A percentile compares a stretch with the other conserved stretches of the same genome.
These are phyloP conservation scores for Phytophthora cactorum DNA, from an alignment of 352 stramenopile species.

Conservation along the genomic window DNA sequence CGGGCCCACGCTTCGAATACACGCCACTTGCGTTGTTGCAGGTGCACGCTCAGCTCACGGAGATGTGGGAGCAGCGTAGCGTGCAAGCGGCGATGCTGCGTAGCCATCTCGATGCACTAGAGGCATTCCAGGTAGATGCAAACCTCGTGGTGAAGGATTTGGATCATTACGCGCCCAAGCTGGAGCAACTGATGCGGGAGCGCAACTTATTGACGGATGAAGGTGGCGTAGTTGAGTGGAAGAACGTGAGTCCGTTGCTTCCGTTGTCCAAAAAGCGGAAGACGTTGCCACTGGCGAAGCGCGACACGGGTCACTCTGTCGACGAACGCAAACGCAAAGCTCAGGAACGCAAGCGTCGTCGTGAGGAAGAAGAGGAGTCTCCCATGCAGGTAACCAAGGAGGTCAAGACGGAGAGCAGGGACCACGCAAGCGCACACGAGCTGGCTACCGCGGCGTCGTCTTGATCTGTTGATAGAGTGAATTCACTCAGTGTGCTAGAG, in stretches of 20 bases:
- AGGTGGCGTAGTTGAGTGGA: conserved; percentile 41
- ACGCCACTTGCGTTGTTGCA: conserved; percentile 78
- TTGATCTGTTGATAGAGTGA: conserved; percentile 25
- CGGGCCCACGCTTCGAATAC: conserved; percentile 67
- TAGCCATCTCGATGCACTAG: conserved; percentile 72
- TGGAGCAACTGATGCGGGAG: conserved; percentile 81
- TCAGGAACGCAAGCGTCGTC: conserved; percentile 76
- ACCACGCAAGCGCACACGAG: conserved; percentile 13
- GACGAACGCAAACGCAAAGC: conserved; percentile 81
- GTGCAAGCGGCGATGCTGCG: conserved; percentile 78
- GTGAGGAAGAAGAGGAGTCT: conserved; percentile 35
- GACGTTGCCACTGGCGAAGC: conserved; percentile 66
- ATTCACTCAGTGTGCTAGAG: not conserved
- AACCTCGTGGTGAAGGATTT: conserved; percentile 63
- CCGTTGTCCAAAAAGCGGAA: conserved; percentile 61
- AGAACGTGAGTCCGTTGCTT: conserved; percentile 62
- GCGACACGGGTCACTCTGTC: conserved; percentile 80
- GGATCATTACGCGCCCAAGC: conserved; percentile 72
- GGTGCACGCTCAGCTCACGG: conserved; percentile 79
- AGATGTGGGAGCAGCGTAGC: conserved; percentile 85
- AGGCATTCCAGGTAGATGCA: conserved; percentile 50
- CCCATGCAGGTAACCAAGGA: conserved; percentile 17
- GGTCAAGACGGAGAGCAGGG: conserved; percentile 22
- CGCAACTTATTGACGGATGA: conserved; percentile 50
- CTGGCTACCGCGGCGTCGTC: conserved; percentile 12